Evolutionary conservation across 2,329 filamentous ascomycete genomes (phyloP).

Genomic region (Colletotrichum sp.): DNA sequence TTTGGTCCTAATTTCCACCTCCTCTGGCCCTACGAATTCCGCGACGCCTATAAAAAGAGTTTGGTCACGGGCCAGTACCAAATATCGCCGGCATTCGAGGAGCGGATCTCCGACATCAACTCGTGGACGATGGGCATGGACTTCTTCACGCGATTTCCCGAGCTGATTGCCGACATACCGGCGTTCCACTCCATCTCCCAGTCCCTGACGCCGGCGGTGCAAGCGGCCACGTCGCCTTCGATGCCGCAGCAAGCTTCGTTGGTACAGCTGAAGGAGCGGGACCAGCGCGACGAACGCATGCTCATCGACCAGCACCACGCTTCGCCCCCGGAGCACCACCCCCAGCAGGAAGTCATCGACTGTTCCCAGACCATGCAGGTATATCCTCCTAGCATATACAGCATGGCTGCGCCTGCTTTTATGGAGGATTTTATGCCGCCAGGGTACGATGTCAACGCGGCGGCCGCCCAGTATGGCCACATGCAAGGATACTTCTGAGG

Average conservation of each 20-base stretch:
- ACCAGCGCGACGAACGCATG: not conserved
- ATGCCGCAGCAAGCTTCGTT: slow-evolving; percentile 5
- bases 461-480: not conserved
- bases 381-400: not conserved
- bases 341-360: not conserved
- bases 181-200: not conserved
- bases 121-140: slow-evolving; percentile 31
- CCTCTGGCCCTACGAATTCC: slow-evolving; percentile 28
- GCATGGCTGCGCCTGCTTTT: not conserved
- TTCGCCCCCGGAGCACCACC: not conserved
- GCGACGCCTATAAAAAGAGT: slow-evolving; percentile 29
- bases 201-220: not conserved
- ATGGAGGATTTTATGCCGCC: slow-evolving; percentile 2
- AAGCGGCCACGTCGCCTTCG: not conserved
- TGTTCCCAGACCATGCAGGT: slow-evolving; percentile 8
- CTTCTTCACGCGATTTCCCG: slow-evolving; percentile 30
- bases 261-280: not conserved
- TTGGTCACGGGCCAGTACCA: slow-evolving; percentile 27
- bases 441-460: not conserved
- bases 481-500: not conserved
- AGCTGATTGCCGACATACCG: slow-evolving; percentile 35
- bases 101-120: slow-evolving; percentile 29
- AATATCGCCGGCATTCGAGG: slow-evolving; percentile 28
- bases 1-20: slow-evolving; percentile 26
- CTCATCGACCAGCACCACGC: not conserved